Evolutionary conservation across 1,139 yeast species (phyloP).

Genomic region (Scheffersomyces titani): DNA sequence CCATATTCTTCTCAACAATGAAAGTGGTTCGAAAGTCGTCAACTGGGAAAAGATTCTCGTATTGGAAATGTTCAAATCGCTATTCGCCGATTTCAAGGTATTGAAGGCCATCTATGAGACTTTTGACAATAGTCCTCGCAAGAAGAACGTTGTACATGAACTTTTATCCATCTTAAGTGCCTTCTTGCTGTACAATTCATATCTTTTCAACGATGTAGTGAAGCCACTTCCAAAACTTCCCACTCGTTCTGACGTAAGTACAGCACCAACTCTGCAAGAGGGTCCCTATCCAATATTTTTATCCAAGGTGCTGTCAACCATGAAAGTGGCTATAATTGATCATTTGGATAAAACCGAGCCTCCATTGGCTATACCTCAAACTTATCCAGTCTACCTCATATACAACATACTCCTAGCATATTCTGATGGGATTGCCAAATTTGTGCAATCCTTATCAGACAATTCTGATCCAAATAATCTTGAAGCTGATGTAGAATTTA

Average conservation of each 20-base stretch:
- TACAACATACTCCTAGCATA: constrained; percentile 54
- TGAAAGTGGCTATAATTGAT: constrained; percentile 65
- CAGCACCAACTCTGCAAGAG: constrained; percentile 3
- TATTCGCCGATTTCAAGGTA: constrained; percentile 57
- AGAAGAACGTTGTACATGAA: constrained; percentile 64
- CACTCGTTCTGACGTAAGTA: background rate
- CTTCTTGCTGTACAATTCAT: constrained; percentile 26
- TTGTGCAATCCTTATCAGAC: constrained; percentile 46
- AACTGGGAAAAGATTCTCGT: constrained; percentile 74
- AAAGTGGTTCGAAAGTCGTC: constrained; percentile 11
- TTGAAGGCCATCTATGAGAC: constrained; percentile 55
- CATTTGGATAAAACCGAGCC: constrained; percentile 78
- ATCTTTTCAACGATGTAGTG: constrained; percentile 36
- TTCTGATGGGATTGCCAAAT: constrained; percentile 69
- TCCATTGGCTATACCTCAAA: constrained; percentile 57
- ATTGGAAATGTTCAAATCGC: constrained; percentile 66
- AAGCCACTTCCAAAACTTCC: constrained; percentile 22
- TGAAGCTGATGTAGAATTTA: constrained; percentile 39
- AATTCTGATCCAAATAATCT: constrained; percentile 23
- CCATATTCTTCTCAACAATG: constrained; percentile 52
- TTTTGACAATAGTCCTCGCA: constrained; percentile 60
- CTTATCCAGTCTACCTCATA: constrained; percentile 64
- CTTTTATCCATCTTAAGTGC: constrained; percentile 50
- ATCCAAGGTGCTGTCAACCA: constrained; percentile 28
- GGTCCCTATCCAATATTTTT: constrained; percentile 12